phyloP scores from a whole-genome alignment of 2,329 filamentous ascomycete genomes.

The Phaeosphaeriaceae sp. region DNA sequence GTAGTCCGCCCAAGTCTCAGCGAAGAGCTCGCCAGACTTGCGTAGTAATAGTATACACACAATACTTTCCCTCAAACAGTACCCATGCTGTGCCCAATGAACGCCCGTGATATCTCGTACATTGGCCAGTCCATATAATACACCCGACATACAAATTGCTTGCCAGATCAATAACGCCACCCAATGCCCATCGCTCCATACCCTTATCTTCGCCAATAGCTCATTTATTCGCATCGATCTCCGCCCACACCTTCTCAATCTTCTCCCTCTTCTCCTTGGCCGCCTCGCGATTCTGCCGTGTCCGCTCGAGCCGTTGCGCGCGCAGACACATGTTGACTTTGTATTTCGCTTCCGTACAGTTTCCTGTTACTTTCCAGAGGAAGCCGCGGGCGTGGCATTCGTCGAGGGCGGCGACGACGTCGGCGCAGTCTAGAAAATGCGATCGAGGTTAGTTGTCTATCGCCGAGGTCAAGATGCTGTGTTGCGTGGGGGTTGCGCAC shows the following conservation, averaged over 20 bases:
- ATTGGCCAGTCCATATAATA: background rate
- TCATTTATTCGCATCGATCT: slow-evolving; percentile 73
- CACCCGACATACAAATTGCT: background rate
- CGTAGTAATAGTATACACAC: slow-evolving; percentile 11
- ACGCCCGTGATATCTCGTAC: slow-evolving; percentile 4
- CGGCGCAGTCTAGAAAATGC: slow-evolving; percentile 98
- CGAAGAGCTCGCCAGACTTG: slow-evolving; percentile 4
- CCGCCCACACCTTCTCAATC: slow-evolving; percentile 79
- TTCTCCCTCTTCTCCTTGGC: slow-evolving; percentile 72
- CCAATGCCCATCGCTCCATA: background rate
- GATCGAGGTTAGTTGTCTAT: no score
- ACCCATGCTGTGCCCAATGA: background rate
- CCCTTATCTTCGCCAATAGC: background rate
- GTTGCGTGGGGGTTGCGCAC: slow-evolving; percentile 58
- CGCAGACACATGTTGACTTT: slow-evolving; percentile 86
- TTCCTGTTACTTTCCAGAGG: slow-evolving; percentile 86
- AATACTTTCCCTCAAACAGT: background rate
- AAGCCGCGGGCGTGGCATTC: slow-evolving; percentile 95
- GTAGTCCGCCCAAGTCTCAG: slow-evolving; percentile 2
- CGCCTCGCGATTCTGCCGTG: slow-evolving; percentile 75
- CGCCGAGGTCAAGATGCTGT: background rate
- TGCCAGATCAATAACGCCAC: background rate
- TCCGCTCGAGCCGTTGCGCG: slow-evolving; percentile 78
- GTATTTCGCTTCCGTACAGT: slow-evolving; percentile 86
- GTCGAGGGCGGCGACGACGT: slow-evolving; percentile 91